Evolutionary conservation across 1,139 yeast species (phyloP).

Genomic region (Blastobotrys proliferans): DNA sequence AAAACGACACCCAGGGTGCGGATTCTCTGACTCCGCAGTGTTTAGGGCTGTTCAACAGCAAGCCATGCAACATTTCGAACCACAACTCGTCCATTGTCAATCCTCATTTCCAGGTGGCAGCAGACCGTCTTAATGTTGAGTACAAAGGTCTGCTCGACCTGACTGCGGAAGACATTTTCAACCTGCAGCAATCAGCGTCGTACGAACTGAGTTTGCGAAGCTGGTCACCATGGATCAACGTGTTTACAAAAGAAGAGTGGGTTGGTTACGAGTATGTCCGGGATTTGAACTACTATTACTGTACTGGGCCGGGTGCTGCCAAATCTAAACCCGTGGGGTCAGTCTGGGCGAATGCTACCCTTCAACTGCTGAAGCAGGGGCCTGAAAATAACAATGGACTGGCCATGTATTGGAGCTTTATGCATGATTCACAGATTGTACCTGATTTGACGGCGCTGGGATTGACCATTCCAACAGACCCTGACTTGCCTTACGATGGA

Average conservation of each 20-base stretch:
- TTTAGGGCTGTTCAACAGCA: conserved; percentile 4
- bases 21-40: conserved; percentile 40
- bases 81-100: conserved; percentile 13
- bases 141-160: conserved; percentile 1
- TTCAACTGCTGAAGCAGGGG: conserved; percentile 41
- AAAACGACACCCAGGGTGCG: conserved; percentile 38
- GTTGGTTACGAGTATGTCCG: conserved; percentile 42
- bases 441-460: conserved; percentile 45
- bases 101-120: conserved; percentile 31
- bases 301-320: conserved; percentile 48
- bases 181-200: conserved; percentile 46
- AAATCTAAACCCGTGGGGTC: conserved; percentile 44
- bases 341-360: conserved; percentile 47
- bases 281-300: conserved; percentile 46
- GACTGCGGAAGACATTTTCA: conserved; percentile 6
- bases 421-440: conserved; percentile 52
- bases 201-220: conserved; percentile 51
- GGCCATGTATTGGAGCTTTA: conserved; percentile 38
- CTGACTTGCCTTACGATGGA: conserved; percentile 8
- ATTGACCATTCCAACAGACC: conserved; percentile 28
- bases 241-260: conserved; percentile 50
- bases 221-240: conserved; percentile 45
- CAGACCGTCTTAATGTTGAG: conserved; percentile 18
- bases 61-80: conserved; percentile 26
- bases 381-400: conserved; percentile 19